These are phyloP conservation scores for Nemania sp. DNA, from an alignment of 2,329 filamentous ascomycete genomes.

Conservation along the genomic window DNA sequence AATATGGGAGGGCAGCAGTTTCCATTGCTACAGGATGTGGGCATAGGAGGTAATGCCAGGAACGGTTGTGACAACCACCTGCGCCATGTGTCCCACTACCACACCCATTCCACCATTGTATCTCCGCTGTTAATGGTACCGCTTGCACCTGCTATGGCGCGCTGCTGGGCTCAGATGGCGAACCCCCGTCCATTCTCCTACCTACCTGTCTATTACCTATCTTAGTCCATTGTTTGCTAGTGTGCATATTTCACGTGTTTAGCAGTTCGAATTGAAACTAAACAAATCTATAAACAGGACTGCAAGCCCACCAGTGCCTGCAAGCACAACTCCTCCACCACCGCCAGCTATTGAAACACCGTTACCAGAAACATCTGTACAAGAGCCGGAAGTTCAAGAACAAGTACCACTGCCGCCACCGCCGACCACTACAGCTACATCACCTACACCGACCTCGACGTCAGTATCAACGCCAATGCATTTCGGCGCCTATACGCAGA, in stretches of 20 bases:
- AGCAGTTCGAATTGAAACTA: conserved; percentile 18
- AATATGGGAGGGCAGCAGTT: conserved; percentile 1
- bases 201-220: conserved; percentile 1
- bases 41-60: conserved; percentile 26
- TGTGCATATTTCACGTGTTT: not conserved
- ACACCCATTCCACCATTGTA: conserved; percentile 10
- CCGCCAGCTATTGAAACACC: conserved; percentile 28
- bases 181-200: not conserved
- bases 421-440: not conserved
- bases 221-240: not conserved
- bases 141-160: conserved; percentile 3
- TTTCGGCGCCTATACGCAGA: conserved; percentile 25
- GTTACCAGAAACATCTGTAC: no score
- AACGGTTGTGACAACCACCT: conserved; percentile 1
- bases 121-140: conserved; percentile 19
- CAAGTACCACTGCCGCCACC: not conserved
- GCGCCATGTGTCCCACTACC: conserved; percentile 21
- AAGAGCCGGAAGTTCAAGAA: conserved; percentile 19
- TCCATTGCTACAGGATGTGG: conserved; percentile 22
- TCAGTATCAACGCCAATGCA: conserved; percentile 21
- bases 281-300: conserved; percentile 36
- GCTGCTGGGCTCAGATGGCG: conserved; percentile 5
- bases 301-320: conserved; percentile 37
- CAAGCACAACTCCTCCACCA: conserved; percentile 24
- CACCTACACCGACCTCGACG: conserved; percentile 12